Evolutionary conservation across 1,139 yeast genomes (phyloP).

Genomic region (Blastobotrys niveus): DNA sequence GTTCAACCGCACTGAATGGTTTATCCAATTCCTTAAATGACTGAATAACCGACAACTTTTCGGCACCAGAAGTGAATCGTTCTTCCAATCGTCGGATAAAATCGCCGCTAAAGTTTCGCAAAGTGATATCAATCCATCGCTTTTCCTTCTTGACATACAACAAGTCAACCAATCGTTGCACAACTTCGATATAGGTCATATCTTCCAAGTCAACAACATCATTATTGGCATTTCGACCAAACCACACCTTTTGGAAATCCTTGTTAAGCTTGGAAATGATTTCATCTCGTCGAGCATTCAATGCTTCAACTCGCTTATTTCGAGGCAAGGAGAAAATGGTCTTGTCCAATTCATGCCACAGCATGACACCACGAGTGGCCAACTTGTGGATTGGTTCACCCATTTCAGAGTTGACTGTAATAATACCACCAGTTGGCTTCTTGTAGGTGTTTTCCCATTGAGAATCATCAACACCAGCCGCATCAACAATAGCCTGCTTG

Average conservation of each 20-base stretch:
- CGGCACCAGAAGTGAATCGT: slow-evolving; percentile 63
- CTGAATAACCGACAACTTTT: slow-evolving; percentile 61
- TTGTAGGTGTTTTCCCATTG: slow-evolving; percentile 94
- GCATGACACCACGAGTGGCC: slow-evolving; percentile 95
- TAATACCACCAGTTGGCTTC: slow-evolving; percentile 93
- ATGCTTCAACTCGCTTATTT: slow-evolving; percentile 76
- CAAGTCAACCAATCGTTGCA: slow-evolving; percentile 79
- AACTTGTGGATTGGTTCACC: slow-evolving; percentile 99
- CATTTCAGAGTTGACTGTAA: slow-evolving; percentile 97
- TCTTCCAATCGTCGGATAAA: slow-evolving; percentile 93
- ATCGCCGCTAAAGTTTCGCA: slow-evolving; percentile 83
- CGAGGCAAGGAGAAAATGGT: slow-evolving; percentile 88
- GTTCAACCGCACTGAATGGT: slow-evolving; percentile 57
- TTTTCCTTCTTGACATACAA: slow-evolving; percentile 74
- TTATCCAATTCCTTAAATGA: slow-evolving; percentile 59
- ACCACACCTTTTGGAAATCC: slow-evolving; percentile 98
- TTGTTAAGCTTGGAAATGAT: slow-evolving; percentile 80
- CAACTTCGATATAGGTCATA: slow-evolving; percentile 93
- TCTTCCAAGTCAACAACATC: slow-evolving; percentile 84
- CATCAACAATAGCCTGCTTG: slow-evolving; percentile 82
- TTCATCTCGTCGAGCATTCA: slow-evolving; percentile 77
- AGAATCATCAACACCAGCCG: slow-evolving; percentile 81
- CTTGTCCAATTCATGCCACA: slow-evolving; percentile 92
- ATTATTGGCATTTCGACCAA: slow-evolving; percentile 70
- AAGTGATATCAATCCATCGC: slow-evolving; percentile 83